Conservation (phyloP, 73 alveolate species). For the Paramecium pentaurelia region DNA sequence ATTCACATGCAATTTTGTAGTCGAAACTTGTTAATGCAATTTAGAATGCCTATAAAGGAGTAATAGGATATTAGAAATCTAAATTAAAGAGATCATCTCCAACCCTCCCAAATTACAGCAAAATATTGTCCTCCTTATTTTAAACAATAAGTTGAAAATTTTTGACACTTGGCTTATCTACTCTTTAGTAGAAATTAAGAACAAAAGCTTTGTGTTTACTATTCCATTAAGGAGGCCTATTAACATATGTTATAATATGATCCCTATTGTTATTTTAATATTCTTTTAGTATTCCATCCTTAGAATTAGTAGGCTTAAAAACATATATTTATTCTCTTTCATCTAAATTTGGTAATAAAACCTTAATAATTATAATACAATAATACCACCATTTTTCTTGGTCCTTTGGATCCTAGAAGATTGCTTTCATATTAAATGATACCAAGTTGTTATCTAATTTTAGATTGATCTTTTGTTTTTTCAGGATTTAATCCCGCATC, state of each 20-base stretch:
- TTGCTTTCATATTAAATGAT: conserved; percentile 83
- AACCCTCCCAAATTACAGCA: conserved; percentile 84
- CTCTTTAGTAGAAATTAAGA: conserved; percentile 87
- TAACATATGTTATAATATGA: conserved; percentile 65
- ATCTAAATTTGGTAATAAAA: conserved; percentile 74
- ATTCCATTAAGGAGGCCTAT: conserved; percentile 93
- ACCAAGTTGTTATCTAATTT: conserved; percentile 71
- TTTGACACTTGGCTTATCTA: conserved; percentile 87
- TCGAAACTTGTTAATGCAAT: conserved; percentile 81
- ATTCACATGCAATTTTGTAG: conserved; percentile 87
- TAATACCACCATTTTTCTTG: conserved; percentile 83
- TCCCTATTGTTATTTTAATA: conserved; percentile 68
- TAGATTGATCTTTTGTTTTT: conserved; percentile 68
- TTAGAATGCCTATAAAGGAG: conserved; percentile 80
- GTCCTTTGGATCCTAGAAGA: conserved; percentile 90
- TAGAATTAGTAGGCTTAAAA: conserved; percentile 67
- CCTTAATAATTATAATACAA: background rate
- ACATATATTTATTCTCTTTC: conserved; percentile 41
- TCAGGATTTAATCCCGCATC: conserved; percentile 87
- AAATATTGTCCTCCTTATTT: conserved; percentile 71
- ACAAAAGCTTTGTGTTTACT: conserved; percentile 87
- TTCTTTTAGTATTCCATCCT: conserved; percentile 67
- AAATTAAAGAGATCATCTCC: conserved; percentile 81
- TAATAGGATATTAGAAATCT: conserved; percentile 83
- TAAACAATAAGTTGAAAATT: conserved; percentile 84